These are phyloP conservation scores for Lipomyces yamanashiensis DNA, from an alignment of 805 yeast genomes.

Conservation along the genomic window DNA sequence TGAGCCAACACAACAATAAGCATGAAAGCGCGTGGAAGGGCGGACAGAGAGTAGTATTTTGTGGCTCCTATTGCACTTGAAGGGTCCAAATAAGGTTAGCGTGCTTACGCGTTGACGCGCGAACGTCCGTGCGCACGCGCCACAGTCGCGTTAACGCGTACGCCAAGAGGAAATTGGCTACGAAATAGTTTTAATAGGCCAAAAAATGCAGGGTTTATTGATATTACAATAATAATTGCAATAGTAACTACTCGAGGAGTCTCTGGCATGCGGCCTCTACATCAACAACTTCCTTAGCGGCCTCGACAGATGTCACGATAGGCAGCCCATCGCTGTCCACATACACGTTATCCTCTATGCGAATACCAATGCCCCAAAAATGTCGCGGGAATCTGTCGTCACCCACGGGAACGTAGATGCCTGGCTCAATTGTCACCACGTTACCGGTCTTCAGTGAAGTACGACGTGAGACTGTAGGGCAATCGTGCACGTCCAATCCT, in stretches of 20 bases:
- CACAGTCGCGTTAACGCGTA: neutral
- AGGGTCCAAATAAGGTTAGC: neutral
- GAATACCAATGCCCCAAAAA: constrained; percentile 86
- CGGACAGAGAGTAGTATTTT: neutral
- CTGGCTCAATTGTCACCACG: constrained; percentile 95
- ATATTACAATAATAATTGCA: too few relatives aligned
- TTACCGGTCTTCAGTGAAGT: constrained; percentile 65
- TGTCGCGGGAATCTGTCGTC: constrained; percentile 71
- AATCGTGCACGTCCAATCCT: constrained; percentile 80
- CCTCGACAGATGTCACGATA: constrained; percentile 72
- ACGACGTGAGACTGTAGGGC: constrained; percentile 65
- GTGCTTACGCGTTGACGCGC: neutral
- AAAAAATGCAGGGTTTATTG: neutral
- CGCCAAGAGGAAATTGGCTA: too few relatives aligned
- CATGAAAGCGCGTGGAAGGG: neutral
- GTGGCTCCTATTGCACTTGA: neutral
- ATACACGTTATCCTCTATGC: constrained; percentile 93
- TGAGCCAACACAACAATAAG: neutral
- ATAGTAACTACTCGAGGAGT: constrained; percentile 3
- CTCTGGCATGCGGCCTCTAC: constrained; percentile 66
- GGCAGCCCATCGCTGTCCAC: constrained; percentile 63
- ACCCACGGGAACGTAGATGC: constrained; percentile 81
- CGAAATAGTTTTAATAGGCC: too few relatives aligned
- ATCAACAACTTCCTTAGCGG: constrained; percentile 84
- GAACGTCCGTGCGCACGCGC: constrained; percentile 6